A percentile compares a stretch with the other conserved stretches of the same genome.
Evolutionary conservation across 2,329 filamentous ascomycete genomes (phyloP).

Genomic region (Madurella mycetomatis): DNA sequence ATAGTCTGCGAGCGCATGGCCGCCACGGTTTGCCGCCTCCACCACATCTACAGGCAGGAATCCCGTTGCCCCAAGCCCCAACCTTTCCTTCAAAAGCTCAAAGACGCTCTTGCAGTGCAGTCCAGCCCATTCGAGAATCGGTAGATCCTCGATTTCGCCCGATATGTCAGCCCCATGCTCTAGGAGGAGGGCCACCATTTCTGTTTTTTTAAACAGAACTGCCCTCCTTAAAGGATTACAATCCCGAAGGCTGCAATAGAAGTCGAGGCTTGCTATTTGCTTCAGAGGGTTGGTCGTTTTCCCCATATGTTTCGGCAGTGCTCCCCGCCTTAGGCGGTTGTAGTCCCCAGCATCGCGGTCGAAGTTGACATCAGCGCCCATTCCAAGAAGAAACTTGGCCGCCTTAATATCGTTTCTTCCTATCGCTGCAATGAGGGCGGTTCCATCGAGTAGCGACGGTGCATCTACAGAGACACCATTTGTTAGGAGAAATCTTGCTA

Average conservation of each 20-base stretch:
- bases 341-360: too few relatives aligned
- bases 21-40: not conserved
- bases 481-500: not conserved
- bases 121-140: constrained; percentile 1
- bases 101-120: not conserved
- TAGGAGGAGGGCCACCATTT: not conserved
- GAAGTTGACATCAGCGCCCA: not conserved
- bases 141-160: not conserved
- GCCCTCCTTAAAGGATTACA: too few relatives aligned
- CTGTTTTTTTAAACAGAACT: not conserved
- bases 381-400: not conserved
- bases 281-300: too few relatives aligned
- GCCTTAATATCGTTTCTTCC: not conserved
- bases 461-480: constrained; percentile 1
- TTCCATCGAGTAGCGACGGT: not conserved
- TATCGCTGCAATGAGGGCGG: not conserved
- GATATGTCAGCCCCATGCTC: not conserved
- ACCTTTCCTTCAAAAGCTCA: not conserved
- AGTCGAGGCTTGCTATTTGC: too few relatives aligned
- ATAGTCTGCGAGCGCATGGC: not conserved
- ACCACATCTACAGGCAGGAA: constrained; percentile 3
- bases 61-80: not conserved
- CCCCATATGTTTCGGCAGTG: too few relatives aligned
- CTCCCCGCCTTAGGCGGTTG: too few relatives aligned
- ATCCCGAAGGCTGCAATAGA: too few relatives aligned